These are phyloP conservation scores for Hibiscus syriacus DNA, from an alignment of 345 rosid genomes.

Conservation along the genomic window DNA sequence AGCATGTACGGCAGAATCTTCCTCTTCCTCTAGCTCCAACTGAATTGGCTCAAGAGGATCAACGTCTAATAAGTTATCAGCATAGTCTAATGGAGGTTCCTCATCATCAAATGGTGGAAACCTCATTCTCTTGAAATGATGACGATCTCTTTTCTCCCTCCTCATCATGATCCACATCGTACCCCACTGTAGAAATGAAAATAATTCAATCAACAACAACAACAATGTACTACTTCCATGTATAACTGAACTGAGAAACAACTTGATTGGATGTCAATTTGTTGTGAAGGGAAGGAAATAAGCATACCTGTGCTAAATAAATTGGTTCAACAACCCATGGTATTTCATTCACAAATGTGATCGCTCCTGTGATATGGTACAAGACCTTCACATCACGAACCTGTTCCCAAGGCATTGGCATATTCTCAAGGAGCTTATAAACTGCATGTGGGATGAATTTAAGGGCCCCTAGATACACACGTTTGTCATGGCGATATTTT, in stretches of 20 bases:
- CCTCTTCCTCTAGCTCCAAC: conserved; percentile 90
- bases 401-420: conserved; percentile 99
- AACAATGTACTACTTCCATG: not conserved
- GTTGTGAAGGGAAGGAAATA: not conserved
- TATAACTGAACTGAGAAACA: not conserved
- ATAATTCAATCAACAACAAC: conserved; percentile 1
- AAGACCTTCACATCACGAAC: conserved; percentile 94
- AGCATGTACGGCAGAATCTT: conserved; percentile 93
- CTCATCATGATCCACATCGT: conserved; percentile 99
- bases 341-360: conserved; percentile 93
- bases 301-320: conserved; percentile 85
- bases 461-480: conserved; percentile 96
- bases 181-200: conserved; percentile 61
- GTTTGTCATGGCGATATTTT: conserved; percentile 92
- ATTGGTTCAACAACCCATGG: conserved; percentile 99
- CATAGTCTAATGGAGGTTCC: conserved; percentile 98
- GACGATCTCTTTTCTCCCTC: conserved; percentile 97
- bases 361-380: conserved; percentile 95
- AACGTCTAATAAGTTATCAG: conserved; percentile 94
- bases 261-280: not conserved
- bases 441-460: conserved; percentile 98
- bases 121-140: conserved; percentile 98
- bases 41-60: conserved; percentile 99
- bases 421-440: conserved; percentile 94
- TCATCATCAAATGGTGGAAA: conserved; percentile 99